These are phyloP conservation scores for Leccinum subtestaceum DNA, from an alignment of 768 basidiomycete genomes.

Conservation along the genomic window DNA sequence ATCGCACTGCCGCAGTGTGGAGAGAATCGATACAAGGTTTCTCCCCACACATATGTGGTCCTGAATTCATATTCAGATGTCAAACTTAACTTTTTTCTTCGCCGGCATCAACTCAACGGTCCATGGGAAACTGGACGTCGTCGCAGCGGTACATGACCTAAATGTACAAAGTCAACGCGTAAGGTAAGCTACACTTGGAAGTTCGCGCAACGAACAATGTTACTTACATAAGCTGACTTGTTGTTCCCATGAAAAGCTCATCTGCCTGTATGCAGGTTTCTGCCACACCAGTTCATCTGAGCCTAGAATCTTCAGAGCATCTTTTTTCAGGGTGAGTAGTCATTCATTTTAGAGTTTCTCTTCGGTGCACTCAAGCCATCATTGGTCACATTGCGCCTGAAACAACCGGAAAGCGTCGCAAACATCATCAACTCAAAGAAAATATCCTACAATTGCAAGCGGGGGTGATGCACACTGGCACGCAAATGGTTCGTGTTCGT, in stretches of 20 bases:
- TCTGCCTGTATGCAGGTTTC: neutral
- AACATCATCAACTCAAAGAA: neutral
- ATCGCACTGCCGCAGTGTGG: neutral
- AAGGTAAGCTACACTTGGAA: neutral
- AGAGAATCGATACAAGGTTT: neutral
- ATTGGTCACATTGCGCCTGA: neutral
- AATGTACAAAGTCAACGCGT: neutral
- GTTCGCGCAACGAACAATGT: neutral
- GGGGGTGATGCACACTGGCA: constrained; percentile 13
- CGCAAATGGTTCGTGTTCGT: constrained; percentile 15
- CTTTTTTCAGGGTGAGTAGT: constrained; percentile 12
- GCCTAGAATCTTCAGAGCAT: neutral
- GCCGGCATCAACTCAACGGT: neutral
- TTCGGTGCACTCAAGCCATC: neutral
- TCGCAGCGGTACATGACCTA: neutral
- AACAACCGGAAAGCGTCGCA: constrained; percentile 3
- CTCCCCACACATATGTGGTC: neutral
- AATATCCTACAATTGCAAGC: neutral
- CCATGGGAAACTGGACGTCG: neutral
- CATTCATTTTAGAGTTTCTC: neutral
- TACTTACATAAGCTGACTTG: neutral
- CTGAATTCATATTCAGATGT: neutral
- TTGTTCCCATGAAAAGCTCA: neutral
- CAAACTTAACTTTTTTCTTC: constrained; percentile 3
- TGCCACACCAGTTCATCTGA: constrained; percentile 9